Evolutionary conservation across 192 early-diverging fungal genomes (phyloP), one percentile per base, ranked within the genome.

Genomic region (Jimgerdemannia flammicorona): DNA sequence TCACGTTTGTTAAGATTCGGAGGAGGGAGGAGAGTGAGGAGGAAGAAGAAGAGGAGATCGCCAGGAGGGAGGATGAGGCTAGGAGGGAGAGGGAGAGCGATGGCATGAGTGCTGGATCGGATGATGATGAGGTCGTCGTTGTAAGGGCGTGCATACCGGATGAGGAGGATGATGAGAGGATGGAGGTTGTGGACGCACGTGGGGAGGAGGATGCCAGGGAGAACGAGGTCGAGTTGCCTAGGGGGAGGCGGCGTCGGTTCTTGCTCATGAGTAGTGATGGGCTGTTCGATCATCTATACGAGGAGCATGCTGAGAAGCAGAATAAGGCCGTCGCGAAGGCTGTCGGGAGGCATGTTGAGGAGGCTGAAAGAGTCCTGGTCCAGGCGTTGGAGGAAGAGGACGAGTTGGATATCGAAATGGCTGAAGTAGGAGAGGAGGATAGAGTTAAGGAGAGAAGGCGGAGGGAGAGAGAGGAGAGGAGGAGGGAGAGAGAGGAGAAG

Each of bases 201-300:
- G 29, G 40, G 29, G 6, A 18, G 18, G 59, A 68, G 19, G 19
- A 43, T 39, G 43, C 42, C 42, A 71, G 41, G 65, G 9, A 40
- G 3, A 72, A 3, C 6, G 66, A 71, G 17, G 63, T 67, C 20
- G 44, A 40, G 3, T 42, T 72, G 6, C 71, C 72, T 18, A 75
- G 76, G 42, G 72, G 54, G 9, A 73, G 18, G 44, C 77, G 79
- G 54, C 77, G 85, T 64, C 77, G 84, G 20, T 89, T 87, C 65
- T 74, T 89, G 40, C 81, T 89, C 42, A 87, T 89, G 85, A 87
- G 86, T 39, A 86, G 82, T 4, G 88, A 89, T 20, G 88, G 88
- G 43, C 78, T 86, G 9, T 89, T 87, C 80, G 88, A 89, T 75
- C 86, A 89, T 75, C 80, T 89, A 40, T 79, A 87, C 44, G 84